Percentiles rank a stretch among this genome's conserved stretches.
Conservation (phyloP, 1,139 yeast genomes). For the Geotrichum aggregatum region DNA sequence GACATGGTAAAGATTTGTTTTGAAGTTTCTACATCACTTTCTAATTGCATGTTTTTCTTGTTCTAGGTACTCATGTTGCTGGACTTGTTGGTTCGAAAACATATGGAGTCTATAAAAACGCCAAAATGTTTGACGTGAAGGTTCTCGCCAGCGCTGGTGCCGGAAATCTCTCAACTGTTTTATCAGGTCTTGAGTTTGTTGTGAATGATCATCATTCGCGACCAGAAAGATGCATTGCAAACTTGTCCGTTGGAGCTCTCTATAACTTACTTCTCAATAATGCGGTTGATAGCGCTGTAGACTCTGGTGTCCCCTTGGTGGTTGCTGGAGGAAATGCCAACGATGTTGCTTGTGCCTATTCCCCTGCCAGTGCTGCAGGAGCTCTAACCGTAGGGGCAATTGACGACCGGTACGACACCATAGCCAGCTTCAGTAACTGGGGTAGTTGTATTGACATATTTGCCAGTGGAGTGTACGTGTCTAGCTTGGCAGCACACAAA, state of each 20-base stretch:
- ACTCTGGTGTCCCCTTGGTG: slow-evolving; percentile 69
- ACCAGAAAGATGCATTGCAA: slow-evolving; percentile 61
- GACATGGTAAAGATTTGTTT: slow-evolving; percentile 47
- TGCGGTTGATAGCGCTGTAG: slow-evolving; percentile 70
- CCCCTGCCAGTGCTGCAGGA: slow-evolving; percentile 70
- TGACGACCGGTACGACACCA: slow-evolving; percentile 63
- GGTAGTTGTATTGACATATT: slow-evolving; percentile 83
- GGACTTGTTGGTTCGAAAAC: slow-evolving; percentile 75
- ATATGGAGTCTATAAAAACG: slow-evolving; percentile 75
- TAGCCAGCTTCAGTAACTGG: slow-evolving; percentile 83
- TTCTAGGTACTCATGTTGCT: slow-evolving; percentile 75
- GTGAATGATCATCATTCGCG: slow-evolving; percentile 53
- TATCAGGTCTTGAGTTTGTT: slow-evolving; percentile 73
- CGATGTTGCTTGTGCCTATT: slow-evolving; percentile 69
- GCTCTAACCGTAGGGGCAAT: slow-evolving; percentile 90
- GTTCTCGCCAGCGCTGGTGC: slow-evolving; percentile 63
- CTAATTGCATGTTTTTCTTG: neutral
- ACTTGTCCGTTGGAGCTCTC: slow-evolving; percentile 73
- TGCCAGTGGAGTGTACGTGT: slow-evolving; percentile 73
- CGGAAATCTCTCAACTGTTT: slow-evolving; percentile 58
- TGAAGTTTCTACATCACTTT: neutral
- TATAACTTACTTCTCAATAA: slow-evolving; percentile 61
- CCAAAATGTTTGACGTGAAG: slow-evolving; percentile 64
- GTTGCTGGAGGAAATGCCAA: slow-evolving; percentile 90
- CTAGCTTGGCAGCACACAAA: slow-evolving; percentile 28